Evolutionary conservation across 140 eudicot genomes (phyloP).

Genomic region (Flaveria floridana): DNA sequence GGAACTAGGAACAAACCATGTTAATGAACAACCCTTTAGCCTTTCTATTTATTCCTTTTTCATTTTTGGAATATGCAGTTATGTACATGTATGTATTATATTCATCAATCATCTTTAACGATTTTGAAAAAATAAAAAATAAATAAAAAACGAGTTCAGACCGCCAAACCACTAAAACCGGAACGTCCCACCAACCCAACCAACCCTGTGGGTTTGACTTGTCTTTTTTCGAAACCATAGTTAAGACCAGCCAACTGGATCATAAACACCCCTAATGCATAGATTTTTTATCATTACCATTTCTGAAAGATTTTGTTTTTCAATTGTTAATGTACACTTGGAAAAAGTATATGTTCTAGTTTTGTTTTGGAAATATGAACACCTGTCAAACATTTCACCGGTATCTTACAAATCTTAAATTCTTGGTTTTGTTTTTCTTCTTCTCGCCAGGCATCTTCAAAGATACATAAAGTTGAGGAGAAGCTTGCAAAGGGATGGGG

Average conservation of each 20-base stretch:
- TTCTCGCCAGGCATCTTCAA: constrained; percentile 59
- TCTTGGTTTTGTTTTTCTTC: background rate
- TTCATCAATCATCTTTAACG: background rate
- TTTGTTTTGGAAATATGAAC: constrained; percentile 4
- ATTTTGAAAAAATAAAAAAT: background rate
- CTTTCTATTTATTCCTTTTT: background rate
- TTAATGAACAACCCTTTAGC: background rate
- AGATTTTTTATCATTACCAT: background rate
- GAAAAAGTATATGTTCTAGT: constrained; percentile 1
- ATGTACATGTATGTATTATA: background rate
- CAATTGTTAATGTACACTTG: background rate
- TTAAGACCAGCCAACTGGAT: background rate
- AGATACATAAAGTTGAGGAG: constrained; percentile 83
- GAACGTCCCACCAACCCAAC: background rate
- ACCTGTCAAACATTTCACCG: background rate
- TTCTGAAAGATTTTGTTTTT: background rate
- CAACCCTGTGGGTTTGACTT: background rate
- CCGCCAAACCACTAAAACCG: background rate
- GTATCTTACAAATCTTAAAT: background rate
- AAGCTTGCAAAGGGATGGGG: constrained; percentile 98
- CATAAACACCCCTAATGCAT: background rate
- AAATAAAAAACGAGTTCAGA: background rate
- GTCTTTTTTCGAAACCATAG: background rate
- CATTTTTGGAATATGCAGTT: background rate
- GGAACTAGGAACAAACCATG: background rate